Conservation (phyloP, 208 protist genomes). For the Angomonas ambiguus region DNA sequence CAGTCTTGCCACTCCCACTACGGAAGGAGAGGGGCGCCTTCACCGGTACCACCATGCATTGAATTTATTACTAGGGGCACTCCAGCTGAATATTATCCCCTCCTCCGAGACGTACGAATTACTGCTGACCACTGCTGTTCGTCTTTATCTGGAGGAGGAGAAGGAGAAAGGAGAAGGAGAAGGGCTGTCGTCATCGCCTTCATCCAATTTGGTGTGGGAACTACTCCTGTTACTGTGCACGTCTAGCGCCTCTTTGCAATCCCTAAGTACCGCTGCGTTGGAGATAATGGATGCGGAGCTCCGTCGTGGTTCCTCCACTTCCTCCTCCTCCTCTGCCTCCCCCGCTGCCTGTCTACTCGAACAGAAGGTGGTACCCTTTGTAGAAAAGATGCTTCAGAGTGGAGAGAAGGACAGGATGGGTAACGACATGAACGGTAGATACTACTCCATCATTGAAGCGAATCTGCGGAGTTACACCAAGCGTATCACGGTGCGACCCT, state of each 20-base stretch:
- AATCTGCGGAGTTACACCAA: not conserved
- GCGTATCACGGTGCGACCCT: not conserved
- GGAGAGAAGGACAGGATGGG: too few species aligned
- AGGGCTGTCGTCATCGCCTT: too few species aligned
- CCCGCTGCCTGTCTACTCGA: not conserved
- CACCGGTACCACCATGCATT: conserved; percentile 19
- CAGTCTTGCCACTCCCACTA: conserved; percentile 40
- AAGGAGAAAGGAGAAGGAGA: too few species aligned
- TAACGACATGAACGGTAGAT: not conserved
- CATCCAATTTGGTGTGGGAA: not conserved
- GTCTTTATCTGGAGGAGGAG: not conserved
- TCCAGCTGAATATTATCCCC: conserved; percentile 50
- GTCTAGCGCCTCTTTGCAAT: not conserved
- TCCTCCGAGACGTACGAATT: conserved; percentile 58
- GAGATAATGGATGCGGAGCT: too few species aligned
- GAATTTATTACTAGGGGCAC: conserved; percentile 44
- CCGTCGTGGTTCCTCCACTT: too few species aligned
- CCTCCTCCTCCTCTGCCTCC: too few species aligned
- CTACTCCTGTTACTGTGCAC: not conserved
- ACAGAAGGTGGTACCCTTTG: not conserved
- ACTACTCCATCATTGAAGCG: not conserved
- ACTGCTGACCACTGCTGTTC: conserved; percentile 35
- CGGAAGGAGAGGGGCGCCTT: conserved; percentile 7
- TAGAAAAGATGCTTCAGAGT: not conserved
- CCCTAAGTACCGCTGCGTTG: not conserved